A percentile compares a stretch with the other conserved stretches of the same genome.
Conservation (phyloP, 2,329 filamentous ascomycete genomes). For the Daldinia sp. region DNA sequence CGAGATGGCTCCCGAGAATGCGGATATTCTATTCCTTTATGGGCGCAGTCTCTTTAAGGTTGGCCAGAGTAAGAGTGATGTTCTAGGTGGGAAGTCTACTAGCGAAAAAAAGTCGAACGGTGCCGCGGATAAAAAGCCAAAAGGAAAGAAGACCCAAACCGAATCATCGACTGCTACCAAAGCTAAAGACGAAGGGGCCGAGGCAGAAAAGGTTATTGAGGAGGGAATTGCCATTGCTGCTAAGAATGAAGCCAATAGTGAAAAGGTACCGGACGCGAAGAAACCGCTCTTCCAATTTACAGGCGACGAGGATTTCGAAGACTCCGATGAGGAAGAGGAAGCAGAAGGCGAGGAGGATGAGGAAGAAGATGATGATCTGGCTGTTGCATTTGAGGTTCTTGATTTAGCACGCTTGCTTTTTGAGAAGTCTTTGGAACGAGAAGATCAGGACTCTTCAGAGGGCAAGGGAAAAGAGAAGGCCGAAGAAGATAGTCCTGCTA, state of each 20-base stretch:
- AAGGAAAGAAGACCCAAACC: constrained; percentile 51
- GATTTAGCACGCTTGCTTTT: constrained; percentile 78
- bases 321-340: constrained; percentile 77
- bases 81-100: constrained; percentile 82
- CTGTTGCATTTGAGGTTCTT: constrained; percentile 83
- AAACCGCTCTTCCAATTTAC: constrained; percentile 91
- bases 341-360: constrained; percentile 51
- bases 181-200: constrained; percentile 51
- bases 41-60: constrained; percentile 94
- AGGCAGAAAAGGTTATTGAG: constrained; percentile 55
- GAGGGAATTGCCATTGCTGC: constrained; percentile 56
- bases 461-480: constrained; percentile 54
- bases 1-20: constrained; percentile 89
- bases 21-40: constrained; percentile 93
- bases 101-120: constrained; percentile 60
- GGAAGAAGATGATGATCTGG: constrained; percentile 76
- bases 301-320: constrained; percentile 92
- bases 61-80: constrained; percentile 92
- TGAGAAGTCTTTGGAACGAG: constrained; percentile 59
- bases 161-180: constrained; percentile 49
- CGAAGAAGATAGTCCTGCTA: constrained; percentile 51
- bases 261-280: constrained; percentile 56
- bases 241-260: constrained; percentile 53
- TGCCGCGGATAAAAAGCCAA: constrained; percentile 50
- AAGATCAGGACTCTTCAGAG: constrained; percentile 50